phyloP scores from a whole-genome alignment of 2,329 filamentous ascomycete species.

The Aspergillus clavatus region DNA sequence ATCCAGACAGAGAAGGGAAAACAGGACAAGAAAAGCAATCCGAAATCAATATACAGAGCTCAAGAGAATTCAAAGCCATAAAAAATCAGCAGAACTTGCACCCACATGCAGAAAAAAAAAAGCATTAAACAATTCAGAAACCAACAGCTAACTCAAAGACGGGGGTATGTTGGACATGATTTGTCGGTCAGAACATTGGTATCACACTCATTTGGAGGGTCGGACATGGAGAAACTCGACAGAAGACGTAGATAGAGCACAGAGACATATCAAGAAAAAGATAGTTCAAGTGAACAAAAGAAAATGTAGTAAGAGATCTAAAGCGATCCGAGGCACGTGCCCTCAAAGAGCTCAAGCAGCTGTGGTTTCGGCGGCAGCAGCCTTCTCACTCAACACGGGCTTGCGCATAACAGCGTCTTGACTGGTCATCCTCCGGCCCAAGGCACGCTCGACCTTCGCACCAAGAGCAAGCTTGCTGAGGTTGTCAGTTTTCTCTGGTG shows the following conservation, averaged over 20 bases:
- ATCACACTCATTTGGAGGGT: constrained; percentile 16
- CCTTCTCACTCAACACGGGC: constrained; percentile 43
- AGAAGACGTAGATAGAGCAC: neutral
- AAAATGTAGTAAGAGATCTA: constrained; percentile 6
- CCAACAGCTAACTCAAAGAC: constrained; percentile 7
- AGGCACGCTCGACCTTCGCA: constrained; percentile 83
- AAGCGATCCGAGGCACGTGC: constrained; percentile 3
- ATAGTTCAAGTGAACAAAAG: constrained; percentile 10
- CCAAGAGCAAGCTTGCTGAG: constrained; percentile 82
- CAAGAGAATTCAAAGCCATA: too few species aligned
- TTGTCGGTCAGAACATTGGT: constrained; percentile 12
- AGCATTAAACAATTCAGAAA: constrained; percentile 5
- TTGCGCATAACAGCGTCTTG: constrained; percentile 81
- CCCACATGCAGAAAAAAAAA: neutral
- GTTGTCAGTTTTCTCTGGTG: constrained; percentile 73
- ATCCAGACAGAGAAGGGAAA: neutral
- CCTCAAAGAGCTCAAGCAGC: constrained; percentile 14
- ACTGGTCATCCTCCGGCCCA: constrained; percentile 77
- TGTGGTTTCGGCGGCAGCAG: constrained; percentile 16
- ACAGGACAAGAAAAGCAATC: neutral
- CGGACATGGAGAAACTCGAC: constrained; percentile 5
- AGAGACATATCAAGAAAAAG: constrained; percentile 14
- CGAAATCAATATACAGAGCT: neutral
- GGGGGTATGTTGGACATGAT: constrained; percentile 18
- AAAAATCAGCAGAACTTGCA: neutral